A percentile compares a stretch with the other conserved stretches of the same genome.
These are phyloP conservation scores for Styphnolobium japonicum DNA, from an alignment of 306 rosid species.

Conservation along the genomic window DNA sequence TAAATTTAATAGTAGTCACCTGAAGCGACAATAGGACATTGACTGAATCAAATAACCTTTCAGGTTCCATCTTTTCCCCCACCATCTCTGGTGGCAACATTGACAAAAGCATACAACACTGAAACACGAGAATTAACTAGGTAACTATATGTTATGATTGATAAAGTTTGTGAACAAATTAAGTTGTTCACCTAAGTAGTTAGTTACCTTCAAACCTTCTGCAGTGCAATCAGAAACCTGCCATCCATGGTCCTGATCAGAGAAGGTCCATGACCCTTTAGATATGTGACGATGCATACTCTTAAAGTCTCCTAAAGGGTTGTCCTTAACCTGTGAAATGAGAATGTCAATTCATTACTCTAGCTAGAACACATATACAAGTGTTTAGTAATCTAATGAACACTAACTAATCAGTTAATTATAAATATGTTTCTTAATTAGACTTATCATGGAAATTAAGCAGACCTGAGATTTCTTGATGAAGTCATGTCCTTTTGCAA, in stretches of 20 bases:
- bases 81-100: conserved; percentile 58
- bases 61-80: conserved; percentile 67
- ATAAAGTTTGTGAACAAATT: not conserved
- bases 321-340: conserved; percentile 44
- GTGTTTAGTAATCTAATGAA: not conserved
- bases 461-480: conserved; percentile 66
- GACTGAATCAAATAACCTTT: conserved; percentile 57
- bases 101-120: conserved; percentile 69
- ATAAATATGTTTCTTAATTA: not conserved
- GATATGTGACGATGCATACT: conserved; percentile 73
- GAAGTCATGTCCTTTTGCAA: conserved; percentile 60
- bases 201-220: conserved; percentile 63
- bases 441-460: not conserved
- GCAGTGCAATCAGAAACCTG: conserved; percentile 86
- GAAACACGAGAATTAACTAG: not conserved
- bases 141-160: not conserved
- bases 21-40: conserved; percentile 65
- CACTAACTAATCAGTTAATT: not conserved
- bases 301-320: conserved; percentile 60
- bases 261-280: conserved; percentile 83
- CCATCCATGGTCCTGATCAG: conserved; percentile 89
- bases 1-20: conserved; percentile 26
- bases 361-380: not conserved
- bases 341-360: not conserved
- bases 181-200: not conserved